These are phyloP conservation scores for Fusarium concolor DNA, from an alignment of 2,329 filamentous ascomycete genomes.

Conservation along the genomic window DNA sequence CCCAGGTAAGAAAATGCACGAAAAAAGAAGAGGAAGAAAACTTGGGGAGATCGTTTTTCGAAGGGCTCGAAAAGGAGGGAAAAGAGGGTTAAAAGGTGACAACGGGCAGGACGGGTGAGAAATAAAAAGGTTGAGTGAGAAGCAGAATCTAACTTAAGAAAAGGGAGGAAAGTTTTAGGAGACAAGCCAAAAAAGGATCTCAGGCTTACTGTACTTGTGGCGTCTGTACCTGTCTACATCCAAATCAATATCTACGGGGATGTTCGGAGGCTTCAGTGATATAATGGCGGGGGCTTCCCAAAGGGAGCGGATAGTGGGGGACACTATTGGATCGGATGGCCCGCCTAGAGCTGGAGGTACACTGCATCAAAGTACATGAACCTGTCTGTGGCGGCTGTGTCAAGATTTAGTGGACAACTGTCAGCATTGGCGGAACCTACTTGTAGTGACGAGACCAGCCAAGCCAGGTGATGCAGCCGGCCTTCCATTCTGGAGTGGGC, in stretches of 20 bases:
- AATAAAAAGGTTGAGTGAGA: background rate
- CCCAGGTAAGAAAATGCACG: constrained; percentile 2
- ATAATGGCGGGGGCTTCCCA: constrained; percentile 17
- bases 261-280: constrained; percentile 21
- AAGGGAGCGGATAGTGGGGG: constrained; percentile 1
- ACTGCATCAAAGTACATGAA: constrained; percentile 4
- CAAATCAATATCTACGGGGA: constrained; percentile 18
- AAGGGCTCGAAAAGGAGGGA: constrained; percentile 12
- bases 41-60: background rate
- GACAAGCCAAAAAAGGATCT: constrained; percentile 19
- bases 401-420: constrained; percentile 39
- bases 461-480: too few relatives aligned
- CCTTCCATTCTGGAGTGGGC: too few relatives aligned
- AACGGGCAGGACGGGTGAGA: background rate
- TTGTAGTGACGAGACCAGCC: too few relatives aligned
- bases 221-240: constrained; percentile 21
- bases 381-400: constrained; percentile 16
- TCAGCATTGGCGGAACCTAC: constrained; percentile 41
- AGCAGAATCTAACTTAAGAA: background rate
- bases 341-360: constrained; percentile 8
- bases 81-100: constrained; percentile 5
- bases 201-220: constrained; percentile 28
- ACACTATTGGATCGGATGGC: background rate
- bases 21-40: constrained; percentile 1
- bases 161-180: constrained; percentile 28